Conservation (phyloP, 2,329 filamentous ascomycete species). For the Fusarium sp. region DNA sequence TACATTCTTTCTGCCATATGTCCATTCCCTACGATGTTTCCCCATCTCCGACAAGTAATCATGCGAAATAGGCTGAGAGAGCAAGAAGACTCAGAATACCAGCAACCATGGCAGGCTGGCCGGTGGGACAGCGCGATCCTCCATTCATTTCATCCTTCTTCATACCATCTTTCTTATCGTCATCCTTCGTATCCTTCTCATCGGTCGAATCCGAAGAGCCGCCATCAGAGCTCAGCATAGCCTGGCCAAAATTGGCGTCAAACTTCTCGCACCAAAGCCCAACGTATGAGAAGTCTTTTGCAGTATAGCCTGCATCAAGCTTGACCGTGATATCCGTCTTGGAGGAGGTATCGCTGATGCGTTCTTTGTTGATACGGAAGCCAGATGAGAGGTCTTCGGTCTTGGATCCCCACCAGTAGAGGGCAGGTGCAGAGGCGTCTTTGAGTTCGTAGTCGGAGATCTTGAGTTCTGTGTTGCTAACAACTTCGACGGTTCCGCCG, state of each 20-base stretch:
- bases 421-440: background rate
- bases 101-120: background rate
- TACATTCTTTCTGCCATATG: background rate
- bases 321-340: background rate
- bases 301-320: background rate
- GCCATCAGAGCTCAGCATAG: background rate
- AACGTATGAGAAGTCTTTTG: background rate
- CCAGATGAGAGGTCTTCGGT: background rate
- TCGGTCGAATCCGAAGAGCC: background rate
- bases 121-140: background rate
- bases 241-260: background rate
- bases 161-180: background rate
- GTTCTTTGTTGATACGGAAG: conserved; percentile 4
- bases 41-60: background rate
- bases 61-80: background rate
- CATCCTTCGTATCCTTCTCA: background rate
- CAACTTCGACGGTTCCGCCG: background rate
- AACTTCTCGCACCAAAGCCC: conserved; percentile 1
- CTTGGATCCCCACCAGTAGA: conserved; percentile 7
- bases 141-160: background rate
- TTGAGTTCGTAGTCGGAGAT: background rate
- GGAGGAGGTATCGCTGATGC: background rate
- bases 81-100: background rate
- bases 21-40: background rate
- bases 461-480: conserved; percentile 4